Conservation (phyloP, 805 yeast species). For the Metschnikowia chrysomelidarum region DNA sequence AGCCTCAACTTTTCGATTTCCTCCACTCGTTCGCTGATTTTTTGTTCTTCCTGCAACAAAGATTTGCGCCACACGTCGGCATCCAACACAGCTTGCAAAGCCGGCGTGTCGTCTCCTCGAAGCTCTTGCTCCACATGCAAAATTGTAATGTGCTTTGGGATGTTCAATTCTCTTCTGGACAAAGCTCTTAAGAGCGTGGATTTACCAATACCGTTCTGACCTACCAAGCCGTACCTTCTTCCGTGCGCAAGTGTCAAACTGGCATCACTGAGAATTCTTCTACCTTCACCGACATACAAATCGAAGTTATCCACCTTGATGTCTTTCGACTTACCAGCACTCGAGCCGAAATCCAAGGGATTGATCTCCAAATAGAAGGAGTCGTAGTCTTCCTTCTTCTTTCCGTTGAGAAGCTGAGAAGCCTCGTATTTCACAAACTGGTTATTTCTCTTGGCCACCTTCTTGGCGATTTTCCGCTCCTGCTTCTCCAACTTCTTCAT, state of each 20-base stretch:
- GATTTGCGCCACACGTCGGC: constrained; percentile 99
- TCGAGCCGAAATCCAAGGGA: constrained; percentile 80
- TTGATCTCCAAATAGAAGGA: constrained; percentile 92
- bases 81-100: constrained; percentile 93
- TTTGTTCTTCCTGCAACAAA: constrained; percentile 70
- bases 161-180: constrained; percentile 87
- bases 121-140: constrained; percentile 98
- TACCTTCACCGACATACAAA: constrained; percentile 92
- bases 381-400: constrained; percentile 76
- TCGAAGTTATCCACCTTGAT: constrained; percentile 92
- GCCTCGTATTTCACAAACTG: constrained; percentile 88
- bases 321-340: constrained; percentile 96
- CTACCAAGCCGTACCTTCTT: constrained; percentile 94
- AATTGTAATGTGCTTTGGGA: constrained; percentile 94
- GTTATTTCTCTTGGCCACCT: constrained; percentile 87
- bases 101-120: constrained; percentile 87
- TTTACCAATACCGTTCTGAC: constrained; percentile 99
- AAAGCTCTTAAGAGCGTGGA: constrained; percentile 89
- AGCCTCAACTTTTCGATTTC: constrained; percentile 69
- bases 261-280: constrained; percentile 86
- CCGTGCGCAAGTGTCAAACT: constrained; percentile 86
- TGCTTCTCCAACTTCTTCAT: constrained; percentile 96
- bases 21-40: constrained; percentile 67
- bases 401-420: constrained; percentile 75
- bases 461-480: constrained; percentile 94